These are phyloP conservation scores for Quercus robur DNA, from an alignment of 306 rosid species.

Conservation along the genomic window DNA sequence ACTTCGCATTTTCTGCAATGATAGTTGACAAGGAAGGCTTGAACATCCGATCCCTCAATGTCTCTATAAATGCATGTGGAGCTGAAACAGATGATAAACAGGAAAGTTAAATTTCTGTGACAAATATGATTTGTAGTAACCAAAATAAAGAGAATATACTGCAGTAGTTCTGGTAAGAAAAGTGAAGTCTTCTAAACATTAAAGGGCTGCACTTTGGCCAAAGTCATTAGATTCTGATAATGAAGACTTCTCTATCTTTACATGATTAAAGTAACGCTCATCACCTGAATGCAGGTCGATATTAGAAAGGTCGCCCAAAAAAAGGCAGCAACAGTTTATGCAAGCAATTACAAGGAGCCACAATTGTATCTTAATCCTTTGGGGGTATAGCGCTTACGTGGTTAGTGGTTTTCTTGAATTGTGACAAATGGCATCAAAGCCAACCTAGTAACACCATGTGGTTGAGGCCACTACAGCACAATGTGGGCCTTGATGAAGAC, in stretches of 20 bases:
- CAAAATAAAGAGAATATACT: background rate
- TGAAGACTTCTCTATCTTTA: background rate
- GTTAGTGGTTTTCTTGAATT: too few relatives aligned
- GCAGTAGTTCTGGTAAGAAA: too few relatives aligned
- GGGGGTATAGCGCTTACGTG: too few relatives aligned
- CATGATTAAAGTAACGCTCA: background rate
- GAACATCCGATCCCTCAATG: slow-evolving; percentile 89
- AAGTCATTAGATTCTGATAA: background rate
- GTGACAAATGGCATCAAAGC: too few relatives aligned
- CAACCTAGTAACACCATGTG: too few relatives aligned
- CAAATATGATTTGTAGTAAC: background rate
- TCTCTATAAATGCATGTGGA: slow-evolving; percentile 75
- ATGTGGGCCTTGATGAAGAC: too few relatives aligned
- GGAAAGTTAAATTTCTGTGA: background rate
- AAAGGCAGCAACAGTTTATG: background rate
- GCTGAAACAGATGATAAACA: slow-evolving; percentile 45
- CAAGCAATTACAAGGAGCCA: too few relatives aligned
- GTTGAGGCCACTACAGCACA: too few relatives aligned
- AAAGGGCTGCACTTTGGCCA: background rate
- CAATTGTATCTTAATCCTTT: too few relatives aligned
- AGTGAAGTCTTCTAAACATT: too few relatives aligned
- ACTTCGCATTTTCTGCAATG: slow-evolving; percentile 73
- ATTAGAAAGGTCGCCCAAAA: background rate
- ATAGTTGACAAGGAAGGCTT: slow-evolving; percentile 85
- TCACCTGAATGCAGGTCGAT: background rate